Conservation (phyloP, 1,139 yeast genomes). For the Suhomyces yuchorum region DNA sequence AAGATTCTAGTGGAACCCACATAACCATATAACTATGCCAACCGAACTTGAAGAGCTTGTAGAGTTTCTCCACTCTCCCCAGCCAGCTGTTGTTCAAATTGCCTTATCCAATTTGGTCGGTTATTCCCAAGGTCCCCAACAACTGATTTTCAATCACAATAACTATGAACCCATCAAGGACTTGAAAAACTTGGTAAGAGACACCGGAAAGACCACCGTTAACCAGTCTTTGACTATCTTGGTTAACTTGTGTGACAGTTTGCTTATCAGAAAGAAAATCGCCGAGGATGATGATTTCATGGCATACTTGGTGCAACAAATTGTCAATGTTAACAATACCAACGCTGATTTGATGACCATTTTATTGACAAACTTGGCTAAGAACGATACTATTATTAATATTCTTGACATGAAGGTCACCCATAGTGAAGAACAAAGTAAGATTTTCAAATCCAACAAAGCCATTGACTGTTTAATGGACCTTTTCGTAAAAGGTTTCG, state of each 20-base stretch:
- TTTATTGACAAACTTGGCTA: slow-evolving; percentile 80
- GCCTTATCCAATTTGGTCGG: slow-evolving; percentile 87
- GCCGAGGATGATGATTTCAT: slow-evolving; percentile 66
- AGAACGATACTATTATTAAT: slow-evolving; percentile 63
- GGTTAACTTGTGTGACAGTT: slow-evolving; percentile 79
- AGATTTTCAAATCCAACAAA: slow-evolving; percentile 54
- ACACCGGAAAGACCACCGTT: slow-evolving; percentile 56
- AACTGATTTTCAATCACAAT: slow-evolving; percentile 67
- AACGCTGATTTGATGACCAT: slow-evolving; percentile 86
- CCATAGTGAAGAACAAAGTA: slow-evolving; percentile 30
- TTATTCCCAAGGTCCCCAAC: slow-evolving; percentile 70
- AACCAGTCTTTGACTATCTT: slow-evolving; percentile 76
- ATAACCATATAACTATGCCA: slow-evolving; percentile 43
- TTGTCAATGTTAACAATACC: slow-evolving; percentile 57
- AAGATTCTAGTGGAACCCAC: background rate
- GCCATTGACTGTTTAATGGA: slow-evolving; percentile 87
- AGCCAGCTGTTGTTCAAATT: slow-evolving; percentile 78
- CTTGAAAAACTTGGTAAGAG: slow-evolving; percentile 58
- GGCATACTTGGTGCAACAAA: slow-evolving; percentile 53
- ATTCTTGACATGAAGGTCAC: slow-evolving; percentile 53
- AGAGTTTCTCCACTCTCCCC: slow-evolving; percentile 79
- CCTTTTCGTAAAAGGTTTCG: slow-evolving; percentile 85
- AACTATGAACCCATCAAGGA: slow-evolving; percentile 75
- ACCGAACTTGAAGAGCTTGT: slow-evolving; percentile 71
- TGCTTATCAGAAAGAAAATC: slow-evolving; percentile 60